Evolutionary conservation across 257 asterid genomes (phyloP), one percentile per base, ranked within the genome.

Genomic region (Scutellaria baicalensis): DNA sequence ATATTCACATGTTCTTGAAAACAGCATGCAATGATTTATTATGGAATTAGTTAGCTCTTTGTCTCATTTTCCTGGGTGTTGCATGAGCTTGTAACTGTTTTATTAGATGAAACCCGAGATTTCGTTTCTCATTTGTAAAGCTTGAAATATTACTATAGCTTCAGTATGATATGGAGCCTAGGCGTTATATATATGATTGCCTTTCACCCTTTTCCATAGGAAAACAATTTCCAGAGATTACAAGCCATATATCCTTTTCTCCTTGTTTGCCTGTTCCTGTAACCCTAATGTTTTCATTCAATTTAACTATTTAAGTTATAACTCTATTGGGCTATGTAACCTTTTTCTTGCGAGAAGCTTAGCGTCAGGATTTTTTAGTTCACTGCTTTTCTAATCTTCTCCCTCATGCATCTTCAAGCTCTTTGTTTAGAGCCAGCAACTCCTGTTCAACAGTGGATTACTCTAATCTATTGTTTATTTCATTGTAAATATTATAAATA

Each of bases 1-100:
- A 20, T 39, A 43, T 50, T 64, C 57, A 52, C 39, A 51, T 39
- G 21, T 47, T 69, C 48, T 58, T 74, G 35, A 49, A 73, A 56
- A 38, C 51, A 40, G 20, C 35, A 43, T 56, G 42, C 44, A 11
- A 65, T 31, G 58, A 55, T 72, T 40, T 45, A 43, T 48, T 56
- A 20, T 43, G 59, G 57, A 47, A 23, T 72, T 33, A 39, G 31
- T 17, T 16, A 8, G 68, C 33, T 59, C 36, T 23, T 52, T 43
- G 47, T 69, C 17, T 39, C 64, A 35, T 31, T 42, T 49, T 31
- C 38, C 0, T 69, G 18, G 42, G 14, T 63, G 44, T 61, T 42
- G n/a, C 35, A 3, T 39, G 52, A 61, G 18, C 33, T 27, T 27
- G 33, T 27, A 27, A 27, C 33, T 27, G 33, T 27, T 27, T 5